These are phyloP conservation scores for Colletotrichum liriopes DNA, from an alignment of 2,329 filamentous ascomycete genomes.

Conservation along the genomic window DNA sequence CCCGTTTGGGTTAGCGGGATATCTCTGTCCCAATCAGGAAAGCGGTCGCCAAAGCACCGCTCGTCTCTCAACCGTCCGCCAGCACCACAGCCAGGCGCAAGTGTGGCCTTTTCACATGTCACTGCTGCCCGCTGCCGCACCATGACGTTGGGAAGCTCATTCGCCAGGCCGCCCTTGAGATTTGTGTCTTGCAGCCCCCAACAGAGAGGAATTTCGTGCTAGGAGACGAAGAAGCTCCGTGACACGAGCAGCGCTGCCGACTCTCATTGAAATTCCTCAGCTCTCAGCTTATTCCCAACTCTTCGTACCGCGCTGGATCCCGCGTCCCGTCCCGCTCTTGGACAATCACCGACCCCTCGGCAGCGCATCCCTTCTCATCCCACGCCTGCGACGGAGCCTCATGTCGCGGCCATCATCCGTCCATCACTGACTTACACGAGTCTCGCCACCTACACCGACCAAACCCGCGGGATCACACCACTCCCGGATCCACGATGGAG, in stretches of 20 bases:
- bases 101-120: conserved; percentile 40
- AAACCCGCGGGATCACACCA: background rate
- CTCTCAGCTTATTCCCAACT: conserved; percentile 2
- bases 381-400: conserved; percentile 2
- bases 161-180: conserved; percentile 25
- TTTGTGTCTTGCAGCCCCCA: conserved; percentile 35
- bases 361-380: conserved; percentile 14
- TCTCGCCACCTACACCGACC: background rate
- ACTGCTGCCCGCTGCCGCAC: conserved; percentile 19
- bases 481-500: conserved; percentile 75
- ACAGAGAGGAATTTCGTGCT: conserved; percentile 15
- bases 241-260: conserved; percentile 11
- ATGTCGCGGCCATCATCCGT: conserved; percentile 33
- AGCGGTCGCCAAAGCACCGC: background rate
- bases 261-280: conserved; percentile 10
- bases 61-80: background rate
- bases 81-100: conserved; percentile 3
- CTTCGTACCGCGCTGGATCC: background rate
- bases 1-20: too few species aligned
- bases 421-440: conserved; percentile 28
- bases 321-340: background rate
- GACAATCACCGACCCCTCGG: conserved; percentile 5
- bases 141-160: conserved; percentile 42
- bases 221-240: conserved; percentile 10
- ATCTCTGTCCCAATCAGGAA: background rate